Evolutionary conservation across 2,329 filamentous ascomycete genomes (phyloP).

Genomic region (Talaromyces sp.): DNA sequence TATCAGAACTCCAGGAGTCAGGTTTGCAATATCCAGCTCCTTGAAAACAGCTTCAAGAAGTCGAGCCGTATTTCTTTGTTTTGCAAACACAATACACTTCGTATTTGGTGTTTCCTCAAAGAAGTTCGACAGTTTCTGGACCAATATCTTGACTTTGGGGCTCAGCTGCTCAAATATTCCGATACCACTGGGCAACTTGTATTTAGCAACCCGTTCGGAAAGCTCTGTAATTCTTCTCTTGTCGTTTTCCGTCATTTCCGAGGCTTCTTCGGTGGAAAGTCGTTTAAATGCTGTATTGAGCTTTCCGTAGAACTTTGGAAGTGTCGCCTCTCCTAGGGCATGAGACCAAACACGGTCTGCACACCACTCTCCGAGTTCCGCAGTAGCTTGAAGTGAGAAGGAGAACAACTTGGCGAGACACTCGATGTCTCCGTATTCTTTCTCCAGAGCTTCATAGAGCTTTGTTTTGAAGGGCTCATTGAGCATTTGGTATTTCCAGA

Average conservation of each 20-base stretch:
- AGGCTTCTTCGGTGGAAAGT: not conserved
- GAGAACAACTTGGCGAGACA: conserved; percentile 54
- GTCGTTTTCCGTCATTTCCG: conserved; percentile 46
- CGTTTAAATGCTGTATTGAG: conserved; percentile 14
- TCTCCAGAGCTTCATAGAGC: conserved; percentile 56
- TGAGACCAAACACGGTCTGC: conserved; percentile 76
- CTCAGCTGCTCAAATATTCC: conserved; percentile 51
- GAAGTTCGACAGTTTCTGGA: conserved; percentile 54
- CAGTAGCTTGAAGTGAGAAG: conserved; percentile 55
- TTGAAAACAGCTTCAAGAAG: conserved; percentile 65
- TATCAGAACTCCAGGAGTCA: conserved; percentile 61
- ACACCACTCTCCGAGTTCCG: conserved; percentile 74
- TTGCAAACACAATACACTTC: conserved; percentile 84
- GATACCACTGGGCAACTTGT: conserved; percentile 42
- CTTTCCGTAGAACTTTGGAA: conserved; percentile 56
- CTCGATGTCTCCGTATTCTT: conserved; percentile 47
- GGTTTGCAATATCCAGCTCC: conserved; percentile 51
- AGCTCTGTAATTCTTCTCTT: conserved; percentile 56
- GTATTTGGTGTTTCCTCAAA: conserved; percentile 56
- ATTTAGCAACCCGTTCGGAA: conserved; percentile 49
- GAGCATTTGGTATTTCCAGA: conserved; percentile 53
- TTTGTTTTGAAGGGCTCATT: conserved; percentile 54
- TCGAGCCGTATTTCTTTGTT: conserved; percentile 69
- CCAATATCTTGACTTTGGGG: conserved; percentile 64
- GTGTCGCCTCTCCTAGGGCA: conserved; percentile 58